Evolutionary conservation across 2,329 filamentous ascomycete species (phyloP).

Genomic region (Lasiodiplodia gonubiensis): DNA sequence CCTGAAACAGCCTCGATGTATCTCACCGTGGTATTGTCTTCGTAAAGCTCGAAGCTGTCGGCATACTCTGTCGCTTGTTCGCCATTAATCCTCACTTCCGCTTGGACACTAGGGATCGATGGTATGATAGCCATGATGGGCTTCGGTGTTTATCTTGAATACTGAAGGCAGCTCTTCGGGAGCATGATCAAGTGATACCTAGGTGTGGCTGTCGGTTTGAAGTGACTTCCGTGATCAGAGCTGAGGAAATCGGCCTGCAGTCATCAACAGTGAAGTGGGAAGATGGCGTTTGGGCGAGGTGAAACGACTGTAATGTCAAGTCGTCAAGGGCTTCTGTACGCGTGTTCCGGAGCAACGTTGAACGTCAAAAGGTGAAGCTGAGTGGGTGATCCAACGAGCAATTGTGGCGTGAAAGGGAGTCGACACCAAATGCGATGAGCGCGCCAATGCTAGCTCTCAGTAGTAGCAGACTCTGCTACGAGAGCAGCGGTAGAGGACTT

Average conservation of each 20-base stretch:
- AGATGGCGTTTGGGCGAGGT: neutral
- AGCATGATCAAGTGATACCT: neutral
- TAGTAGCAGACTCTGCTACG: too few relatives aligned
- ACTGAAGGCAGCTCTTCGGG: too few relatives aligned
- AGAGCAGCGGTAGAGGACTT: neutral
- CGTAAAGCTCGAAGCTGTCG: neutral
- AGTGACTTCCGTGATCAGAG: neutral
- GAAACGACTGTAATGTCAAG: neutral
- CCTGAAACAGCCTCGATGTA: neutral
- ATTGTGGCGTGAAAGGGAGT: neutral
- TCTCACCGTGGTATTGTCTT: neutral
- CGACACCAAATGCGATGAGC: neutral
- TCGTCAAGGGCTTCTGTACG: neutral
- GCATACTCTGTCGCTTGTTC: neutral
- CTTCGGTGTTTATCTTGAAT: neutral
- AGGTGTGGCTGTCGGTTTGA: neutral
- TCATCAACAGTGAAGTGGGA: neutral
- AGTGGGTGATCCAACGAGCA: neutral
- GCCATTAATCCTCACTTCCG: neutral
- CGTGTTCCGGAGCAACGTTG: neutral
- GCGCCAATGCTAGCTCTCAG: neutral
- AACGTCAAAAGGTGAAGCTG: neutral
- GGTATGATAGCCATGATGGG: neutral
- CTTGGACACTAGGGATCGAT: neutral
- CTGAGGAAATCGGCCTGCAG: neutral